Conservation (phyloP, 495 filamentous ascomycete genomes). For the Hypoxylon fuscum region DNA sequence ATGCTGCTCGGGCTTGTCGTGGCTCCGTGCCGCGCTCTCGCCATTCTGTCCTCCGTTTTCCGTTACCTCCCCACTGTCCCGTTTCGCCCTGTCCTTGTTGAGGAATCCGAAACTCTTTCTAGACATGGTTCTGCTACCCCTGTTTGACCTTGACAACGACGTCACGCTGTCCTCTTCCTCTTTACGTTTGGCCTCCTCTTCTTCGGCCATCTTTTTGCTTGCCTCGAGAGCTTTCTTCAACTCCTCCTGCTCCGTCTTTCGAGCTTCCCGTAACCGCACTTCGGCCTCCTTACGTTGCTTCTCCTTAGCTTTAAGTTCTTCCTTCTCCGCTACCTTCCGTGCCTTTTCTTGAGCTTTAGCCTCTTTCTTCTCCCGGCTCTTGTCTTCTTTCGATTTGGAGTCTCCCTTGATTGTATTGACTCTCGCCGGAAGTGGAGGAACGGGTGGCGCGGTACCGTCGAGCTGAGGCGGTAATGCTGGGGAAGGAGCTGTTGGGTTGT, state of each 20-base stretch:
- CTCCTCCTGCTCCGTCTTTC: conserved; percentile 50
- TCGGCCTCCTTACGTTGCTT: conserved; percentile 52
- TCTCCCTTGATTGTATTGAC: conserved; percentile 49
- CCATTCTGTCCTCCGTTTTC: conserved; percentile 46
- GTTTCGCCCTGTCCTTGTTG: conserved; percentile 45
- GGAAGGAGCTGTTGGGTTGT: conserved; percentile 45
- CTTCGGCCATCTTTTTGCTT: conserved; percentile 53
- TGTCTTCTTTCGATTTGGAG: conserved; percentile 61
- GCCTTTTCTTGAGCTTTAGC: conserved; percentile 74
- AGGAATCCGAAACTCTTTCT: conserved; percentile 61
- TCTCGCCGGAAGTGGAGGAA: conserved; percentile 39
- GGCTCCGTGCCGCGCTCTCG: conserved; percentile 33
- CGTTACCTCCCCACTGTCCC: conserved; percentile 41
- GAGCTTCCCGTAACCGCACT: conserved; percentile 45
- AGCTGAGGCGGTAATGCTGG: conserved; percentile 42
- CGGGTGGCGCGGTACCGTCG: conserved; percentile 44
- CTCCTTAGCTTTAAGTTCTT: conserved; percentile 69
- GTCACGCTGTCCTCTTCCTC: conserved; percentile 47
- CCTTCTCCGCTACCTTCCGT: conserved; percentile 60
- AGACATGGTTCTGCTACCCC: conserved; percentile 55
- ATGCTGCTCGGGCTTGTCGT: conserved; percentile 42
- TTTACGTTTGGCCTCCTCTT: conserved; percentile 51
- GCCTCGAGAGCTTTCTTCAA: conserved; percentile 52
- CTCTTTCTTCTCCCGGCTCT: conserved; percentile 64
- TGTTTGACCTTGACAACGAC: conserved; percentile 50